Evolutionary conservation across 257 asterid genomes (phyloP).

Genomic region (Euphrasia confusa): DNA sequence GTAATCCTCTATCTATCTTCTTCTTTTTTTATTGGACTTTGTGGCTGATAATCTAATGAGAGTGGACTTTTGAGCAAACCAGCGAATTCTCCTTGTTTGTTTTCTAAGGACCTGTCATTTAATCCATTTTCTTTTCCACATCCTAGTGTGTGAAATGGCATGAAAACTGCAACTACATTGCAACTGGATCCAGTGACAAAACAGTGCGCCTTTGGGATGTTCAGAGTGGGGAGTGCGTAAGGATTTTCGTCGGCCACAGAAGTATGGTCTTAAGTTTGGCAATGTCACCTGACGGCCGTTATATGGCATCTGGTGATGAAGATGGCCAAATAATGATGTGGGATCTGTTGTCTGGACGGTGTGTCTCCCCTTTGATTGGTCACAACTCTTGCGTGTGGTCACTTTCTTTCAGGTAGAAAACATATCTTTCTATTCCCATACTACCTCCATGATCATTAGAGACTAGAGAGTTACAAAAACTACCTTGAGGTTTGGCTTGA

Average conservation of each 20-base stretch:
- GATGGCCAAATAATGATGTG: constrained; percentile 98
- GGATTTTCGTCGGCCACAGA: constrained; percentile 91
- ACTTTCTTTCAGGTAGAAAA: constrained; percentile 74
- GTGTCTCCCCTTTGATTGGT: constrained; percentile 85
- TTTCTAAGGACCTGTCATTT: neutral
- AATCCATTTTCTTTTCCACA: constrained; percentile 9
- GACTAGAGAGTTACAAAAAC: neutral
- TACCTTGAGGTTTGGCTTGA: neutral
- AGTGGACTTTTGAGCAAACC: too few species aligned
- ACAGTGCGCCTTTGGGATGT: constrained; percentile 98
- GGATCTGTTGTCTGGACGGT: constrained; percentile 96
- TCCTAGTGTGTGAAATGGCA: constrained; percentile 95
- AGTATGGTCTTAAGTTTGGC: constrained; percentile 86
- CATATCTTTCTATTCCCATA: neutral
- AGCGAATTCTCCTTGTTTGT: too few species aligned
- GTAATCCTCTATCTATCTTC: constrained; percentile 27
- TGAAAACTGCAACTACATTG: constrained; percentile 88
- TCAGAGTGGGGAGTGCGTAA: constrained; percentile 92
- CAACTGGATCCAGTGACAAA: constrained; percentile 97
- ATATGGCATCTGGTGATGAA: constrained; percentile 99
- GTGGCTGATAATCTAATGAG: too few species aligned
- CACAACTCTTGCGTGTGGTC: constrained; percentile 97
- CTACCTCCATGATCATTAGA: neutral
- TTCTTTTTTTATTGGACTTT: neutral
- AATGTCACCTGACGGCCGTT: constrained; percentile 96